Base-by-base conservation (phyloP, 352 stramenopile genomes). In the Phytophthora sansomeana region DNA sequence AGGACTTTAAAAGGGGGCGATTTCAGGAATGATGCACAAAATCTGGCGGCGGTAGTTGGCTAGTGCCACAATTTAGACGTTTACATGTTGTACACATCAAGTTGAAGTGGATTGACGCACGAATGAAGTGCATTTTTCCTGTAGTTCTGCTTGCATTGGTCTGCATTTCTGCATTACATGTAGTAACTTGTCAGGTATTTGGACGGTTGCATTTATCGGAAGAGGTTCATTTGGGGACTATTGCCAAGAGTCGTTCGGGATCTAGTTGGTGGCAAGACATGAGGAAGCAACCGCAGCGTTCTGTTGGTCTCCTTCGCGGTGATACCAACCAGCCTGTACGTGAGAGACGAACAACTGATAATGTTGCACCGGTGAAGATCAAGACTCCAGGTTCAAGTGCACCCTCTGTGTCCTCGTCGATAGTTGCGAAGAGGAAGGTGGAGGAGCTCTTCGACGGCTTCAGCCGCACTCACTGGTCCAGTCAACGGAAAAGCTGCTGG, bases 381-480 rank as follows among this genome's bases (percentile, higher is more conserved):
- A 62, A 49, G 36, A 58, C 16, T 19, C 26, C 63, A 17, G 19
- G 29, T 16, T 50, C 36, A 14, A 49, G n/a, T 26, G 53, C 36
- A 9, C 53, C 49, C 7, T 63, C 62, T 21, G 21, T 7, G 9
- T 61, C 56, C 1, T 52, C 54, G 8, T 29, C 50, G 16, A 1
- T 64, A 17, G 38, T 57, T n/a, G 50, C 28, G 10, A 77, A 70
- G 36, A 74, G 64, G 51, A 89, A 84, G 64, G 63, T 78, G 13
- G 71, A 82, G 17, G 78, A 86, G 21, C 36, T 90, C 1, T 76
- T 90, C 29, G 76, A 49, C 81, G 76, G 24, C 60, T 78, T 19
- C 76, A 87, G 57, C 76, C 80, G 1, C 79, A 90, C 49, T 77
- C 78, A 14, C 76, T 90, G 28, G 71, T 86, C 0, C 81, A 86